A percentile compares a stretch with the other conserved stretches of the same genome.
Conservation (phyloP, 129 eudicot species). For the Cynara cardunculus region DNA sequence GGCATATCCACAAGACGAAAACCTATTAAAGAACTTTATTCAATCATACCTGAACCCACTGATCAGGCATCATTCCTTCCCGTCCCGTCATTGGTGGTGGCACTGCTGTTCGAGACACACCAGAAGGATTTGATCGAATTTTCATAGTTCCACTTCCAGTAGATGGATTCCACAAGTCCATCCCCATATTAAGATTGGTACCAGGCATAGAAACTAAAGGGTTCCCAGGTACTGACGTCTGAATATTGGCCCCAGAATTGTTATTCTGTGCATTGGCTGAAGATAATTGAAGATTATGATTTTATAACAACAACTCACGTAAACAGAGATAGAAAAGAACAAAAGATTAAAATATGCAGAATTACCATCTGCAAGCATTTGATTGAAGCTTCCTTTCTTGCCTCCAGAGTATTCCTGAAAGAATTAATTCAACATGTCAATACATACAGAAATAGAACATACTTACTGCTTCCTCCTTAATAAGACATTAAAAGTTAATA, state of each 20-base stretch:
- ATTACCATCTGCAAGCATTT: conserved; percentile 96
- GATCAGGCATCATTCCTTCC: conserved; percentile 61
- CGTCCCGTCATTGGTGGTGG: conserved; percentile 35
- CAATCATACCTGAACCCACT: conserved; percentile 65
- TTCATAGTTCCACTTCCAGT: conserved; percentile 60
- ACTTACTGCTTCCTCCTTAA: not conserved
- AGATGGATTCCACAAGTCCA: conserved; percentile 89
- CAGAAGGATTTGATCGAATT: conserved; percentile 48
- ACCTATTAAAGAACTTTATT: not conserved
- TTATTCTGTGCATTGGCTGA: conserved; percentile 67
- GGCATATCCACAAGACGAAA: conserved; percentile 1
- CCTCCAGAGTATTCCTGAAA: conserved; percentile 54
- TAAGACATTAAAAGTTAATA: not conserved
- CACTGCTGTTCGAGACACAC: conserved; percentile 30
- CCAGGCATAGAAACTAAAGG: conserved; percentile 59
- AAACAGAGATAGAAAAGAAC: not conserved
- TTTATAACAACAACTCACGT: not conserved
- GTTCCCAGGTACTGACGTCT: conserved; percentile 59
- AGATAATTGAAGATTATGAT: conserved; percentile 13
- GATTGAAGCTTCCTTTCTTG: conserved; percentile 93
- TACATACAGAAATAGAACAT: not conserved
- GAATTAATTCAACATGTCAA: not conserved
- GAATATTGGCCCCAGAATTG: conserved; percentile 35
- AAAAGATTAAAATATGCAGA: not conserved
- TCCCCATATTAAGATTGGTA: conserved; percentile 82